Evolutionary conservation across 176 grass and related monocot species (phyloP), one percentile per base, ranked within the genome.

Genomic region (Triticum dicoccoides): DNA sequence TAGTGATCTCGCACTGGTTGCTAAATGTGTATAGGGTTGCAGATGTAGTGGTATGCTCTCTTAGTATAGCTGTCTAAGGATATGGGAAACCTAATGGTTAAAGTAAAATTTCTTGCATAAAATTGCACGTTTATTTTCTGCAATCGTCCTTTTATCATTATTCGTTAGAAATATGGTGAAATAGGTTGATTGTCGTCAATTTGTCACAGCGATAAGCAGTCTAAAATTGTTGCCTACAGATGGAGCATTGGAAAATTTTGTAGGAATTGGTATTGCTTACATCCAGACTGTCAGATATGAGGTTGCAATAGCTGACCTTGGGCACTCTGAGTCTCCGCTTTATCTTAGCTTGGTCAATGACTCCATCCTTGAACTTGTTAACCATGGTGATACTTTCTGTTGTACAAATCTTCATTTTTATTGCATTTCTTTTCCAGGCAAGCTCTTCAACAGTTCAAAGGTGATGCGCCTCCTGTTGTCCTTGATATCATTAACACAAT

Each of bases 361-460:
- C 17, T 56, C 52, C 17, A 56, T 84, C 66, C 66, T 79, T 67
- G 65, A 73, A 45, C 80, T 83, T 73, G 33, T 65, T 14, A 76
- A 35, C 35, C 3, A 18, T 76, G 42, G 61, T 52, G 6, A 14
- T 68, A 77, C 59, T 49, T 68, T 73, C 78, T 75, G 80, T 71
- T 65, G 37, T 84, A 21, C 83, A 13, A 69, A 82, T 23, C 35
- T 65, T 87, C 39, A 25, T n/a, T 18, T 80, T 58, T 84, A 38
- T 86, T 88, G 49, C 73, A 68, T 24, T 61, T 81, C 27, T 20
- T 85, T 85, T 83, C 65, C 88, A 98, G 96, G 78, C 96, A 98
- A 94, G 96, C 96, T 89, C 88, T 98, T 90, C 96, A 94, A 82
- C 89, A 94, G 68, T 88, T 94, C 90, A 98, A 95, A 84, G 90